Evolutionary conservation across 805 yeast species (phyloP).

Genomic region (Kodamaea fukazawae): DNA sequence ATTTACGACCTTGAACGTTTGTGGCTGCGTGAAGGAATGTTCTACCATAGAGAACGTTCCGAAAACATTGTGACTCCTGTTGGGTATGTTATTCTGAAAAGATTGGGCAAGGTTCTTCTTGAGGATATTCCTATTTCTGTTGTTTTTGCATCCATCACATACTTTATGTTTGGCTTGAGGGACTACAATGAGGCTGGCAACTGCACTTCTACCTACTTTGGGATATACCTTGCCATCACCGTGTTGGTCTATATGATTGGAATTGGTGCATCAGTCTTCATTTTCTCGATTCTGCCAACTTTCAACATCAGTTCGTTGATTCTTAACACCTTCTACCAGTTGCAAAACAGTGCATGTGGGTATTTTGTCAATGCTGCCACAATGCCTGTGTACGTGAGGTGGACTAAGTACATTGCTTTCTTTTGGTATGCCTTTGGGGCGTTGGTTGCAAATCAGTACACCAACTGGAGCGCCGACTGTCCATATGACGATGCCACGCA

Average conservation of each 20-base stretch:
- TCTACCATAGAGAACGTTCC: constrained; percentile 56
- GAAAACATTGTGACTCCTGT: constrained; percentile 65
- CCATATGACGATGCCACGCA: constrained; percentile 32
- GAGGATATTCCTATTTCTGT: constrained; percentile 70
- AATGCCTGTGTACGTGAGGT: constrained; percentile 82
- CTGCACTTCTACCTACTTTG: constrained; percentile 17
- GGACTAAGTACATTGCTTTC: constrained; percentile 77
- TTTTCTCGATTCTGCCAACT: constrained; percentile 52
- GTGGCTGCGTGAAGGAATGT: constrained; percentile 37
- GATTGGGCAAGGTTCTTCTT: constrained; percentile 59
- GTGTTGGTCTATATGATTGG: constrained; percentile 18
- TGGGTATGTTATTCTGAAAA: constrained; percentile 66
- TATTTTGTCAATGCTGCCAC: constrained; percentile 69
- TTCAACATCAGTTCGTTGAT: constrained; percentile 60
- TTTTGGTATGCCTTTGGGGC: constrained; percentile 80
- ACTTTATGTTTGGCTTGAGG: constrained; percentile 75
- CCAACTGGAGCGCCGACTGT: constrained; percentile 60
- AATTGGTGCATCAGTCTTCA: constrained; percentile 20
- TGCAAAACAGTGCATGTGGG: constrained; percentile 79
- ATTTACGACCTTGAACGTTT: constrained; percentile 39
- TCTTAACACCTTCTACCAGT: constrained; percentile 63
- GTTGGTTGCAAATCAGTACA: constrained; percentile 60
- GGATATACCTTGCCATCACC: constrained; percentile 20
- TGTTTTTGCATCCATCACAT: constrained; percentile 58
- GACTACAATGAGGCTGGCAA: constrained; percentile 14